Percentiles rank a stretch among this genome's conserved stretches.
phyloP scores from a whole-genome alignment of 164 flowering plant genomes.

The Amborella trichopoda region DNA sequence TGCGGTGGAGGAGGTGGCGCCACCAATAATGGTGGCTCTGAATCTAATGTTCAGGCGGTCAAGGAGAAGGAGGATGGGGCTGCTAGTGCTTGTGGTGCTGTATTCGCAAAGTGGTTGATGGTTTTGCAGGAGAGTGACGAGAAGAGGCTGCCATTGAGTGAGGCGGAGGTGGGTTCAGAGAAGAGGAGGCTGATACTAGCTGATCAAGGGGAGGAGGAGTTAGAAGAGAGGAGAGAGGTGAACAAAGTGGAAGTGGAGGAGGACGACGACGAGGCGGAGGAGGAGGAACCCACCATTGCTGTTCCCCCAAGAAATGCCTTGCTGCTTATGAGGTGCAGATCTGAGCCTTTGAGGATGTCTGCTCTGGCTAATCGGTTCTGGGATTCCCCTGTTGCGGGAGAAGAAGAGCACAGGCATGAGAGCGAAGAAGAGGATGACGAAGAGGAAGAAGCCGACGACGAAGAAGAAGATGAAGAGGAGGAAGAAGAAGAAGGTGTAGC shows the following conservation, averaged over 20 bases:
- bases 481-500: slow-evolving; percentile 13
- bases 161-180: not conserved
- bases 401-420: slow-evolving; percentile 14
- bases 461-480: slow-evolving; percentile 12
- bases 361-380: slow-evolving; percentile 59
- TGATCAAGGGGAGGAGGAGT: slow-evolving; percentile 10
- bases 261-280: not conserved
- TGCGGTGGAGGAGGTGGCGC: slow-evolving; percentile 19
- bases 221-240: slow-evolving; percentile 9
- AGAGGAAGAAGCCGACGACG: slow-evolving; percentile 32
- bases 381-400: slow-evolving; percentile 30
- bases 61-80: slow-evolving; percentile 13
- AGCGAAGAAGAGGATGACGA: slow-evolving; percentile 11
- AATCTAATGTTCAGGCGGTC: slow-evolving; percentile 16
- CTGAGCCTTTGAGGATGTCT: slow-evolving; percentile 75
- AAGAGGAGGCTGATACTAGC: not conserved
- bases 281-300: slow-evolving; percentile 1
- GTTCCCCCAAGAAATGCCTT: slow-evolving; percentile 87
- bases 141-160: slow-evolving; percentile 28
- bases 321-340: slow-evolving; percentile 86
- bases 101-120: slow-evolving; percentile 56
- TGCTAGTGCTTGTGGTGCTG: slow-evolving; percentile 41
- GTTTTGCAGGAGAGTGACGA: slow-evolving; percentile 36
- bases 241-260: not conserved
- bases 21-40: slow-evolving; percentile 4